Conservation (phyloP, 1,284 basidiomycete species). For the Ceratobasidium sp. region DNA sequence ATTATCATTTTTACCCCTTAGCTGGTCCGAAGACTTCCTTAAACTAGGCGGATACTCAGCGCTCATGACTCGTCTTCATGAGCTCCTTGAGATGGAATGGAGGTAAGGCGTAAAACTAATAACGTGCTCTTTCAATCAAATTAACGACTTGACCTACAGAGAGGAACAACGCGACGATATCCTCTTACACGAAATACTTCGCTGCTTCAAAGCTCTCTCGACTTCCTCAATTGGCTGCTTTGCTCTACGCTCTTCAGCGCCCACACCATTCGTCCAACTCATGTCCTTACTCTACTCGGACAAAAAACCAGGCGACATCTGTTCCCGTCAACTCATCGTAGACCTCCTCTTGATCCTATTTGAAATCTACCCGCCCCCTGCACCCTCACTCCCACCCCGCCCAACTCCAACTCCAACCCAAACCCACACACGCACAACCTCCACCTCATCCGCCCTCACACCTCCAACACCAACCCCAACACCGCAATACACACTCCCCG, state of each 20-base stretch:
- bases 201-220: constrained; percentile 93
- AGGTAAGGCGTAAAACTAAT: constrained; percentile 68
- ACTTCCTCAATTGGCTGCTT: constrained; percentile 89
- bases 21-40: constrained; percentile 95
- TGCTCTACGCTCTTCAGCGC: constrained; percentile 85
- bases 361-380: constrained; percentile 76
- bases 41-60: constrained; percentile 87
- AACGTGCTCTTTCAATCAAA: constrained; percentile 32
- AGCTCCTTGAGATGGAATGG: constrained; percentile 96
- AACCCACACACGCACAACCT: constrained; percentile 54
- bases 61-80: constrained; percentile 88
- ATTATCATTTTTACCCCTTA: constrained; percentile 56
- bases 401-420: constrained; percentile 54
- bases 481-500: constrained; percentile 72
- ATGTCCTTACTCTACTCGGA: constrained; percentile 91
- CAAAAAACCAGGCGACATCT: constrained; percentile 96
- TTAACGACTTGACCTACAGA: constrained; percentile 60
- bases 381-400: constrained; percentile 70
- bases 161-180: constrained; percentile 99
- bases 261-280: constrained; percentile 88
- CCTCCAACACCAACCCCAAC: constrained; percentile 61
- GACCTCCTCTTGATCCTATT: constrained; percentile 88
- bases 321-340: constrained; percentile 89
- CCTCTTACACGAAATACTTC: constrained; percentile 90
- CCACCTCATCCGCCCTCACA: constrained; percentile 39